A percentile compares a stretch with the other conserved stretches of the same genome.
phyloP scores from a whole-genome alignment of 2,329 filamentous ascomycete genomes.

The Microsporum audouinii region DNA sequence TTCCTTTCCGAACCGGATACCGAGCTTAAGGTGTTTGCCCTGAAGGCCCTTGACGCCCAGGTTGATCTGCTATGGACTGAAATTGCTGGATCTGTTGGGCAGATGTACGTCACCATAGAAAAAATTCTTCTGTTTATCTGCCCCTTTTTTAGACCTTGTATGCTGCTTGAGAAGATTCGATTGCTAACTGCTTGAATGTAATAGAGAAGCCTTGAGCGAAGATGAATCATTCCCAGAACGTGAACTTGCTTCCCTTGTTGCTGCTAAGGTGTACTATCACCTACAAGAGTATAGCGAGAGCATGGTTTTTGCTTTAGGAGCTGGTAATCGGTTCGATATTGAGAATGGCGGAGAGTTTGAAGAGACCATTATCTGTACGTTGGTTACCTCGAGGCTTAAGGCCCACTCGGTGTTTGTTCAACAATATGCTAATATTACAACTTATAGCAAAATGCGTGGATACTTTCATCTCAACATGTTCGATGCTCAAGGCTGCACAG shows the following conservation, averaged over 20 bases:
- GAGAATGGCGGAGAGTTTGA: constrained; percentile 89
- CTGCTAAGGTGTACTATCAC: constrained; percentile 98
- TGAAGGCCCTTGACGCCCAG: constrained; percentile 90
- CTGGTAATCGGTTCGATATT: constrained; percentile 88
- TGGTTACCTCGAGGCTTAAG: neutral
- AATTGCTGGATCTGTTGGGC: constrained; percentile 78
- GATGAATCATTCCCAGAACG: constrained; percentile 90
- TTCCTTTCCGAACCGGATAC: constrained; percentile 91
- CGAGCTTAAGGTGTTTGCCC: constrained; percentile 85
- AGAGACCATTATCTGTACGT: constrained; percentile 82
- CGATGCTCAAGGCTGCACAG: constrained; percentile 45
- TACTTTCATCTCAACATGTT: constrained; percentile 80
- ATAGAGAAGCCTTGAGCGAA: constrained; percentile 91
- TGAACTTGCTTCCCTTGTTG: constrained; percentile 83
- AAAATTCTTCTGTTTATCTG: neutral
- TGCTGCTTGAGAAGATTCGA: neutral
- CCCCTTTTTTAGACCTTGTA: neutral
- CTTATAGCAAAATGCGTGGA: constrained; percentile 76
- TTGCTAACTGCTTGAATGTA: constrained; percentile 7
- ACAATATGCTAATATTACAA: neutral
- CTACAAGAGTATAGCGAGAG: constrained; percentile 98
- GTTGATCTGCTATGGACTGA: constrained; percentile 98
- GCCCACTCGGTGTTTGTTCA: neutral
- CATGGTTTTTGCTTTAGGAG: constrained; percentile 93
- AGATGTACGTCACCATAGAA: constrained; percentile 60